Evolutionary conservation across 2,329 filamentous ascomycete species (phyloP).

Genomic region (Orbilia oligospora): DNA sequence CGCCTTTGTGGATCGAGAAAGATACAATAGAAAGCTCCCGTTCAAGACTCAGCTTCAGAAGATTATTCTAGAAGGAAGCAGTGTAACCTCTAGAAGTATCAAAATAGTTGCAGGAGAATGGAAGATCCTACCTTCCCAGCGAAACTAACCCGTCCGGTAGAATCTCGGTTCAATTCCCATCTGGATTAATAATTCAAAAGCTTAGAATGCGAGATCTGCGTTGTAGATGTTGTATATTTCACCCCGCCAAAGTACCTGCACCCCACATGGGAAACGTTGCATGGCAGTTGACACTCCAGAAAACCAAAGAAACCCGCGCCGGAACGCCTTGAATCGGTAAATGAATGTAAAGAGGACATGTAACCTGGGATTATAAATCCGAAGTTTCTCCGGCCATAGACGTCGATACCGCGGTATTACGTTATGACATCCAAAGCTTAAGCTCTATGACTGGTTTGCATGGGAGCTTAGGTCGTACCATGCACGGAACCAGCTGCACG

Average conservation of each 20-base stretch:
- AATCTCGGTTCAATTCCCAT: slow-evolving; percentile 9
- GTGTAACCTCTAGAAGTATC: not conserved
- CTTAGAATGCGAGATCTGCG: not conserved
- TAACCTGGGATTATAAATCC: slow-evolving; percentile 18
- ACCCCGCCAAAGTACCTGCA: slow-evolving; percentile 2
- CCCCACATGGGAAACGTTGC: not conserved
- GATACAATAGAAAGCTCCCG: not conserved
- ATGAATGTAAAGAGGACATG: not conserved
- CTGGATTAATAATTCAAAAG: slow-evolving; percentile 19
- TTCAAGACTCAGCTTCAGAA: not conserved
- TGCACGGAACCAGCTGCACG: slow-evolving; percentile 25
- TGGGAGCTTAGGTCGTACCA: slow-evolving; percentile 34
- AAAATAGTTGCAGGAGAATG: not conserved
- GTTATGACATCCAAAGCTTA: slow-evolving; percentile 29
- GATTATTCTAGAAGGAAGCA: not conserved
- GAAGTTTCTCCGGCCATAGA: slow-evolving; percentile 38
- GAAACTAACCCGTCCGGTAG: not conserved
- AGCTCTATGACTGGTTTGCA: slow-evolving; percentile 5
- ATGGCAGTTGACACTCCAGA: not conserved
- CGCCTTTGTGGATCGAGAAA: not conserved
- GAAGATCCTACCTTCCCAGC: not conserved
- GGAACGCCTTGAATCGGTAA: not conserved
- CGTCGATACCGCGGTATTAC: slow-evolving; percentile 27
- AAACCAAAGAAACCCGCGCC: not conserved
- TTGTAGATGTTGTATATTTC: slow-evolving; percentile 25